Conservation (phyloP, 139 green algal genomes). For the Pseudopediastrum boryanum region DNA sequence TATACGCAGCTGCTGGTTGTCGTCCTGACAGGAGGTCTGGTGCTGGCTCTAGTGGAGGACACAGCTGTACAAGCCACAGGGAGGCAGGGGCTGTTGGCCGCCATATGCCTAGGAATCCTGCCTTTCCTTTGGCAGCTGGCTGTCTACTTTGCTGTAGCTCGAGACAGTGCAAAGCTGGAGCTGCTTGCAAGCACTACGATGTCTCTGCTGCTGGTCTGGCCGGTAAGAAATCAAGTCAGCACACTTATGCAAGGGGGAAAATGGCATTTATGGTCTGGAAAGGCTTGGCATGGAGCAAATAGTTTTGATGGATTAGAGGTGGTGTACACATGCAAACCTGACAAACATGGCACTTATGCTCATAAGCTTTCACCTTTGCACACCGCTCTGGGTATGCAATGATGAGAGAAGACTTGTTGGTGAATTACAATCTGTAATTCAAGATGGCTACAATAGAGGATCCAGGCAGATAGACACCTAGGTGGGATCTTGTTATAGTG, state of each 20-base stretch:
- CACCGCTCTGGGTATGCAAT: too few species aligned
- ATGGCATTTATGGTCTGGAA: not conserved
- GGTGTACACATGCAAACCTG: too few species aligned
- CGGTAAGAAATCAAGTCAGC: too few species aligned
- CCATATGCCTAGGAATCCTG: not conserved
- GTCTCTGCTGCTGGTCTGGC: not conserved
- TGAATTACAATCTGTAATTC: too few species aligned
- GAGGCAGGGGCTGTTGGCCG: not conserved
- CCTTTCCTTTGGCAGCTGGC: constrained; percentile 18
- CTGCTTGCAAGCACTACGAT: not conserved
- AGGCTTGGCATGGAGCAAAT: too few species aligned
- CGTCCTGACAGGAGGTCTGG: not conserved
- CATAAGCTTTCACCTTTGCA: too few species aligned
- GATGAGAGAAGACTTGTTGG: too few species aligned
- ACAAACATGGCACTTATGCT: too few species aligned
- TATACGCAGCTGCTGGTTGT: constrained; percentile 7
- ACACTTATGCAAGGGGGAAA: not conserved
- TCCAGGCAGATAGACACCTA: too few species aligned
- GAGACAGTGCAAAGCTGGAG: not conserved
- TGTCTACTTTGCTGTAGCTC: constrained; percentile 2
- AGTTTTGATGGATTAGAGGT: too few species aligned
- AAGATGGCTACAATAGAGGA: too few species aligned
- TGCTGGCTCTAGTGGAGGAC: not conserved
- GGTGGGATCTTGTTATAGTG: too few species aligned
- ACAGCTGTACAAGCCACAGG: not conserved